A percentile compares a stretch with the other conserved stretches of the same genome.
Conservation (phyloP, 495 filamentous ascomycete species). For the Lepraria neglecta region DNA sequence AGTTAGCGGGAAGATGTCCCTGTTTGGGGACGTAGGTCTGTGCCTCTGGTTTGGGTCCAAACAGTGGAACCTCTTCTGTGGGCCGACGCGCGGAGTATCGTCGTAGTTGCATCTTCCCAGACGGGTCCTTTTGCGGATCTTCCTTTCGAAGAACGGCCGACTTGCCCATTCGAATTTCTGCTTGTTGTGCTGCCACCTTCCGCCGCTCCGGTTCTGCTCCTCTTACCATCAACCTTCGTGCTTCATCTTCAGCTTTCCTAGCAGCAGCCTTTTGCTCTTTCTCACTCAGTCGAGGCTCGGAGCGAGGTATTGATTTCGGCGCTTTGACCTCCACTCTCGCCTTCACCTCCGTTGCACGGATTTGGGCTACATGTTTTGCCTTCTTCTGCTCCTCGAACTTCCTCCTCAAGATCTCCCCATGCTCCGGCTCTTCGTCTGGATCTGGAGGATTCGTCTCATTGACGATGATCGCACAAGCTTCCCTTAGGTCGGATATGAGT, state of each 20-base stretch:
- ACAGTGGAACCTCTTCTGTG: slow-evolving; percentile 9
- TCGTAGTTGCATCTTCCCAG: slow-evolving; percentile 17
- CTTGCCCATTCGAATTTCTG: background rate
- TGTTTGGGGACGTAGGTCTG: slow-evolving; percentile 9
- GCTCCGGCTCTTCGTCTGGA: slow-evolving; percentile 27
- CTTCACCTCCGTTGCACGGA: slow-evolving; percentile 19
- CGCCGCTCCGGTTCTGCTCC: slow-evolving; percentile 14
- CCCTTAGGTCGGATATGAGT: slow-evolving; percentile 21
- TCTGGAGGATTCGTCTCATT: slow-evolving; percentile 27
- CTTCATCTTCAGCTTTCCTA: slow-evolving; percentile 11
- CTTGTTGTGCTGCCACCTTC: slow-evolving; percentile 9
- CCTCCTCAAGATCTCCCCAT: slow-evolving; percentile 22
- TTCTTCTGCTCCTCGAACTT: slow-evolving; percentile 23
- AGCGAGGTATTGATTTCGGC: slow-evolving; percentile 9
- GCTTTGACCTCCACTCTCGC: slow-evolving; percentile 16
- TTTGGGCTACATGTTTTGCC: slow-evolving; percentile 14
- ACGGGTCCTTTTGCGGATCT: background rate
- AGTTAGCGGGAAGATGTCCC: slow-evolving; percentile 10
- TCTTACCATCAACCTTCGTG: slow-evolving; percentile 3
- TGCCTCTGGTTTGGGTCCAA: slow-evolving; percentile 5
- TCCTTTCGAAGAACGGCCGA: background rate
- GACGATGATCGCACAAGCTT: slow-evolving; percentile 27
- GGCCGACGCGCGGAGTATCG: slow-evolving; percentile 21
- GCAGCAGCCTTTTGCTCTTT: slow-evolving; percentile 8
- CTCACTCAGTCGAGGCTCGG: slow-evolving; percentile 13